These are phyloP conservation scores for Pseudozyma sp. DNA, from an alignment of 1,284 basidiomycete genomes.

Conservation along the genomic window DNA sequence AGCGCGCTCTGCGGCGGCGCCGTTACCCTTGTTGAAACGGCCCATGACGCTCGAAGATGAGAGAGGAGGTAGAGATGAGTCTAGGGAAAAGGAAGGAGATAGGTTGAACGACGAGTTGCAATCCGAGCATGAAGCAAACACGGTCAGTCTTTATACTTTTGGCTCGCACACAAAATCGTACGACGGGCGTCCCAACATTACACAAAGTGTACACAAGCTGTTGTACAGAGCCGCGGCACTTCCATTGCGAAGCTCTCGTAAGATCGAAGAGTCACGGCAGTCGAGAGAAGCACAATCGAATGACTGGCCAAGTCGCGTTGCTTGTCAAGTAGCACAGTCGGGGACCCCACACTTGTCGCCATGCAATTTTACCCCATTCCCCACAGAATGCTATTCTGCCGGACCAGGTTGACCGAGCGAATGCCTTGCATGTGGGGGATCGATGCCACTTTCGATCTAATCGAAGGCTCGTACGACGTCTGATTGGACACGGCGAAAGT, in stretches of 20 bases:
- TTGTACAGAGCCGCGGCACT: neutral
- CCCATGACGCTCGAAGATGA: conserved; percentile 14
- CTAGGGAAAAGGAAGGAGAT: neutral
- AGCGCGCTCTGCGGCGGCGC: conserved; percentile 30
- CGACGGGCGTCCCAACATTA: neutral
- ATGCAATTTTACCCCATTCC: conserved; percentile 21
- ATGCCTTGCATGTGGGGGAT: neutral
- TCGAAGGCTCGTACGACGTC: too few relatives aligned
- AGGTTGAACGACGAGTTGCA: neutral
- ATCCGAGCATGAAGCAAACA: neutral
- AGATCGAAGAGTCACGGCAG: neutral
- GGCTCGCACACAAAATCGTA: too few relatives aligned
- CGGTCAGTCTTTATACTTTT: neutral
- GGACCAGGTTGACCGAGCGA: conserved; percentile 5
- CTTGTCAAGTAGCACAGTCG: neutral
- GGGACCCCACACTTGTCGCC: conserved; percentile 18
- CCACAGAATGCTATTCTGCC: neutral
- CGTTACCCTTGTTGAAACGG: conserved; percentile 28
- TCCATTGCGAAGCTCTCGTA: neutral
- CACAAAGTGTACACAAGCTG: neutral
- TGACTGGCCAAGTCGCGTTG: neutral
- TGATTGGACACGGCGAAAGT: too few relatives aligned
- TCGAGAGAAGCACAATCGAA: neutral
- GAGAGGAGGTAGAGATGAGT: neutral
- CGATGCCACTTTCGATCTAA: too few relatives aligned